Evolutionary conservation across 768 basidiomycete species (phyloP).

Genomic region (Galerina marginata): DNA sequence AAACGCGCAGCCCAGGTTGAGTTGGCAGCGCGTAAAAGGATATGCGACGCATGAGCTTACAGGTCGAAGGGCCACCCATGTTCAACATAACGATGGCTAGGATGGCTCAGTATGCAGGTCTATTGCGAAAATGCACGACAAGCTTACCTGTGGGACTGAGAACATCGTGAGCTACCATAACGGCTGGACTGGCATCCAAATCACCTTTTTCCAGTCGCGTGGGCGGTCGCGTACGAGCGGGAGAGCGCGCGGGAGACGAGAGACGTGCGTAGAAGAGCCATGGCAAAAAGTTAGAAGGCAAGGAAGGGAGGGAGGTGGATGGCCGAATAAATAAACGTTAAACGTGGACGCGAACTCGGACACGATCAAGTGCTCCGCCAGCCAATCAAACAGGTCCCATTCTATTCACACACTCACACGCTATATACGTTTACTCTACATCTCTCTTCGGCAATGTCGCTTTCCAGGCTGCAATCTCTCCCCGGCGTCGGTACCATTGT

Average conservation of each 20-base stretch:
- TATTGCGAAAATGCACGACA: constrained; percentile 8
- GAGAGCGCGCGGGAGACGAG: constrained; percentile 25
- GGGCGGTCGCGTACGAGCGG: constrained; percentile 28
- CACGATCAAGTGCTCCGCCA: constrained; percentile 9
- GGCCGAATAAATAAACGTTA: constrained; percentile 13
- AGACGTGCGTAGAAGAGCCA: constrained; percentile 21
- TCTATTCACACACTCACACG: constrained; percentile 17
- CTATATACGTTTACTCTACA: constrained; percentile 13
- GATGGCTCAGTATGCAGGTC: constrained; percentile 19
- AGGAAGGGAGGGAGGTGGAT: constrained; percentile 16
- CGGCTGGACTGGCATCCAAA: constrained; percentile 10
- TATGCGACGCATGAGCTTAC: constrained; percentile 47
- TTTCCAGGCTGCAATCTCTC: constrained; percentile 17
- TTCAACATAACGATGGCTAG: constrained; percentile 94
- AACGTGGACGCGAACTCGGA: background rate
- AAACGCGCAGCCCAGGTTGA: constrained; percentile 6
- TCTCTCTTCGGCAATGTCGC: constrained; percentile 12
- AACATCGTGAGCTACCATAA: constrained; percentile 17
- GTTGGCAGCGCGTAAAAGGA: background rate
- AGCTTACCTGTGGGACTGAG: constrained; percentile 66
- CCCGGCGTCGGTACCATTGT: constrained; percentile 39
- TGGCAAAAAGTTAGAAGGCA: constrained; percentile 21
- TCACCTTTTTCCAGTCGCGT: constrained; percentile 33
- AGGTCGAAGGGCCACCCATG: constrained; percentile 97
- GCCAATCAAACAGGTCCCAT: constrained; percentile 17